Base-by-base conservation (phyloP, 2,329 filamentous ascomycete species). In the Colletotrichum cuscutae region DNA sequence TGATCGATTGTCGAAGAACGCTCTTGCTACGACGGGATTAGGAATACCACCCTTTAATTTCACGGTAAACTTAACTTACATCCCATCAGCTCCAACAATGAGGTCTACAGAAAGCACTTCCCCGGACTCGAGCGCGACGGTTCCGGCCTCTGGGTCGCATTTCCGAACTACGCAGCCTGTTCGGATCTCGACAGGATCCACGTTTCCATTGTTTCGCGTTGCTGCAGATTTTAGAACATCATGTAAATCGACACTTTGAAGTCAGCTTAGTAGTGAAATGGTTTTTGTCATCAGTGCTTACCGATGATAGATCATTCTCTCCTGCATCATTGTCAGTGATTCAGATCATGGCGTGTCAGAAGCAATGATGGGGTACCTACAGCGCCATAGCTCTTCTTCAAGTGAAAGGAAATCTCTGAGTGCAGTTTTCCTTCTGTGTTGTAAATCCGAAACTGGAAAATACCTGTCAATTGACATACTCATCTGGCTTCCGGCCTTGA, bases 291-390 rank as follows among this genome's bases (percentile, higher is more conserved):
- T 11, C 11, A 26, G 2, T 2, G 1, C 46, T 28, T 59, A 82
- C 24, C 83, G 78, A 71, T 85, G 83, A 68, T 83, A 85, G 54
- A 84, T 77, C 61, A 85, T 79, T 9, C 82, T 78, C 64, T 84
- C 80, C 68, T 71, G 26, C 24, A 28, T 0, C 9, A 22, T 46
- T 8, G 4, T 26, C 35, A 8, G 57, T 26, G 11, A 30, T 54
- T 5, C 9, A 19, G 3, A 22, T 28, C 35, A 12, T 3, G 15
- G 9, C 2, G 22, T 19, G 4, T 5, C 9, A 12, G 4, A 22
- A 13, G 15, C 3, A 11, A 19, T 32, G 1, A 13, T 7, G 1
- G 26, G 19, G 1, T 1, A 59, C 67, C 26, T 28, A 67, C 68
- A 9, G 81, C 82, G 4, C 81, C 83, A 68, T 82, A 84, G 32